phyloP scores from a whole-genome alignment of 179 eudicot species.

The Silene coronaria region DNA sequence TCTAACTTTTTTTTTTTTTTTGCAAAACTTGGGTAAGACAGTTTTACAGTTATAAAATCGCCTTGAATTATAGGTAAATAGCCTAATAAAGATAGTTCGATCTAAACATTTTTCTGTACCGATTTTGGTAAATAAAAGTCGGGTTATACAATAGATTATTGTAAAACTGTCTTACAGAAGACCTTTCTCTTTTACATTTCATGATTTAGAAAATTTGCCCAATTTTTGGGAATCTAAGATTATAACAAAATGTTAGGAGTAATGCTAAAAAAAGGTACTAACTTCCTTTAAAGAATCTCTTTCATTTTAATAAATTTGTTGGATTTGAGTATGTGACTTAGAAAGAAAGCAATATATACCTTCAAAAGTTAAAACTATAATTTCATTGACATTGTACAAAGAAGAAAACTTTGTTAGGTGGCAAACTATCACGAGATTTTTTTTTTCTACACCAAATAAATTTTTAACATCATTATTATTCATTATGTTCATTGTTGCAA shows the following conservation, averaged over 20 bases:
- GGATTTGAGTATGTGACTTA: constrained; percentile 14
- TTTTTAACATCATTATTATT: constrained; percentile 13
- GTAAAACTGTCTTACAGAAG: no score
- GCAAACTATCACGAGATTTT: constrained; percentile 11
- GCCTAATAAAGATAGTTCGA: no score
- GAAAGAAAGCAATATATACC: constrained; percentile 21
- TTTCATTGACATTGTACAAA: not conserved
- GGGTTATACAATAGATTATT: no score
- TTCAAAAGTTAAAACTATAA: constrained; percentile 11
- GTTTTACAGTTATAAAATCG: no score
- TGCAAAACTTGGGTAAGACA: no score
- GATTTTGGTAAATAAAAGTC: no score
- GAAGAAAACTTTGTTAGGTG: constrained; percentile 6
- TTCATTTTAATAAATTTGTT: constrained; percentile 10
- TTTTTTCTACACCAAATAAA: constrained; percentile 13
- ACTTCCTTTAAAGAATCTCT: constrained; percentile 25
- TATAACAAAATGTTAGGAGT: not conserved
- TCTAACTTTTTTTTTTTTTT: no score
- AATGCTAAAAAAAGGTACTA: not conserved
- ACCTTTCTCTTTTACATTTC: no score
- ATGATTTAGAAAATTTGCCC: no score
- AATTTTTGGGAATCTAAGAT: no score
- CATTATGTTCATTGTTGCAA: constrained; percentile 14
- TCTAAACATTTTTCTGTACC: no score
- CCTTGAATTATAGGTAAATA: no score